Percentiles rank a stretch among this genome's conserved stretches.
phyloP scores from a whole-genome alignment of 768 basidiomycete genomes.

The Phlebiopsis gigantea region DNA sequence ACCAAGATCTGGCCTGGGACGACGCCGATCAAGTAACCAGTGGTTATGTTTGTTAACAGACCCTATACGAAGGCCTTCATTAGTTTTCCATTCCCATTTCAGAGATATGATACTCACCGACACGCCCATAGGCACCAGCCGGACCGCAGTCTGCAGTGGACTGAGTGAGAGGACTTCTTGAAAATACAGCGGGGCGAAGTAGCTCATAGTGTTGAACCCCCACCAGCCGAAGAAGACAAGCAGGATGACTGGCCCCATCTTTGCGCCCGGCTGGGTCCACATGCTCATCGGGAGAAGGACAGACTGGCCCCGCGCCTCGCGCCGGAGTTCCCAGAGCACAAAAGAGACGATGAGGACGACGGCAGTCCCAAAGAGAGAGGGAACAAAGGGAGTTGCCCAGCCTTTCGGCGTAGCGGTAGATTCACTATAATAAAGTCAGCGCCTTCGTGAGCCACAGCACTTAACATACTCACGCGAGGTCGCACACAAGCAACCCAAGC shows the following conservation, averaged over 20 bases:
- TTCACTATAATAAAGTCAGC: neutral
- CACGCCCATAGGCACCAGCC: conserved; percentile 30
- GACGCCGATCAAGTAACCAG: conserved; percentile 19
- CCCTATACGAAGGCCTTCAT: neutral
- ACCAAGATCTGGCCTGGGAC: conserved; percentile 28
- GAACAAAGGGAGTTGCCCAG: conserved; percentile 29
- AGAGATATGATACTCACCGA: conserved; percentile 23
- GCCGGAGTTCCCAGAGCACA: conserved; percentile 26
- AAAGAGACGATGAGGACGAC: conserved; percentile 24
- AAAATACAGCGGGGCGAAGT: conserved; percentile 29
- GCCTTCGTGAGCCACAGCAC: neutral
- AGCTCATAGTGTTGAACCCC: conserved; percentile 28
- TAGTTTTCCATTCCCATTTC: conserved; percentile 17
- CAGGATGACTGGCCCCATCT: conserved; percentile 24
- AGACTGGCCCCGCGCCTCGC: conserved; percentile 23
- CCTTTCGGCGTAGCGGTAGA: conserved; percentile 27
- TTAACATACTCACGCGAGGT: conserved; percentile 24
- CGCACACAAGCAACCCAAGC: conserved; percentile 29
- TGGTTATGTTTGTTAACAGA: conserved; percentile 15
- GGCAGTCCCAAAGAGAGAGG: conserved; percentile 25
- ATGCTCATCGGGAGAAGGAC: conserved; percentile 30
- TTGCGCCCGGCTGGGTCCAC: conserved; percentile 26
- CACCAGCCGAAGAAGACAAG: conserved; percentile 31
- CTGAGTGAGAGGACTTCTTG: conserved; percentile 27
- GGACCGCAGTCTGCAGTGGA: conserved; percentile 29